Percentiles rank a stretch among this genome's conserved stretches.
Evolutionary conservation across 345 rosid species (phyloP).

Genomic region (Anastatica hierochuntica): DNA sequence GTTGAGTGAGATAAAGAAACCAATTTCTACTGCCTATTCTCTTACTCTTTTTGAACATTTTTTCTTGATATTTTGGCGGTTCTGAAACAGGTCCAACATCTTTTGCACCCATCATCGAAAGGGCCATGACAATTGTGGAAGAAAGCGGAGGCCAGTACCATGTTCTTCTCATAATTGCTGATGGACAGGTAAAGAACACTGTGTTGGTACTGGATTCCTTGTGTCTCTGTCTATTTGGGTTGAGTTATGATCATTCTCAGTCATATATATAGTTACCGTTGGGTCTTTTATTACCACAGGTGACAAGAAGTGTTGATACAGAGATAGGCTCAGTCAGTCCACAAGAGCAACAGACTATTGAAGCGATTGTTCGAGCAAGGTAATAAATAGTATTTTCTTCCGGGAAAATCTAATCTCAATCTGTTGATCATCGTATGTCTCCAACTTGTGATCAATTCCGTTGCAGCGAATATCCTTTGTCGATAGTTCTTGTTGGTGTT

Average conservation of each 20-base stretch:
- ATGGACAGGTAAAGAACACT: constrained; percentile 74
- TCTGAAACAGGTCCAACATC: constrained; percentile 69
- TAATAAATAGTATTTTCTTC: constrained; percentile 9
- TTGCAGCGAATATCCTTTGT: constrained; percentile 70
- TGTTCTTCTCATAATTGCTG: constrained; percentile 82
- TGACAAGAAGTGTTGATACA: constrained; percentile 79
- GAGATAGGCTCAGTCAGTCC: constrained; percentile 50
- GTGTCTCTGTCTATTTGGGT: too few species aligned
- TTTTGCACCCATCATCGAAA: constrained; percentile 80
- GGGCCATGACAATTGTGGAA: constrained; percentile 78
- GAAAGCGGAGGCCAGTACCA: constrained; percentile 89
- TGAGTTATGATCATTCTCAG: neutral
- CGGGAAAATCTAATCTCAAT: too few species aligned
- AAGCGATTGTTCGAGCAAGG: constrained; percentile 90
- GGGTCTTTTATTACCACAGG: constrained; percentile 32
- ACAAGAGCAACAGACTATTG: constrained; percentile 71
- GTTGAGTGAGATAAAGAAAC: constrained; percentile 18
- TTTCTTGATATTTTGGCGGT: constrained; percentile 3
- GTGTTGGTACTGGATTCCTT: too few species aligned
- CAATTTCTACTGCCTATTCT: neutral
- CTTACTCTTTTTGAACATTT: constrained; percentile 1
- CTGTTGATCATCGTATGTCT: neutral
- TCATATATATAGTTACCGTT: neutral
- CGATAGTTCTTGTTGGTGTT: constrained; percentile 83
- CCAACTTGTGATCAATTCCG: neutral